phyloP scores from a whole-genome alignment of 208 protist genomes.

The Trypanosoma congolense region DNA sequence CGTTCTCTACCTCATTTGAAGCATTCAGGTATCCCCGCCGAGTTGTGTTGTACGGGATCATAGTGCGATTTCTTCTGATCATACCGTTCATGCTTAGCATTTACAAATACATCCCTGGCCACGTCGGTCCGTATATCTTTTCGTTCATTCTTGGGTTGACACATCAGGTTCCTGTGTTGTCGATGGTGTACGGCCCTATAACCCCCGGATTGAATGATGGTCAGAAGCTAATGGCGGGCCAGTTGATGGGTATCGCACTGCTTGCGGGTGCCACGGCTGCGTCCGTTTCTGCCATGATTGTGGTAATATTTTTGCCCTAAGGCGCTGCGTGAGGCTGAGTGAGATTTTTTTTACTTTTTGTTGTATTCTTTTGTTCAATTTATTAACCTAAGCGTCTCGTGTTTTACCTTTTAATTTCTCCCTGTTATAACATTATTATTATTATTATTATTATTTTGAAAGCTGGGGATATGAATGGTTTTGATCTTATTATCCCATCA shows the following conservation, averaged over 20 bases:
- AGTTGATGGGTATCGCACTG: slow-evolving; percentile 49
- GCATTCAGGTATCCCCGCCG: slow-evolving; percentile 38
- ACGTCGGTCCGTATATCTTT: slow-evolving; percentile 43
- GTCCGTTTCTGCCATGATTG: slow-evolving; percentile 13
- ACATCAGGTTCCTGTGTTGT: slow-evolving; percentile 45
- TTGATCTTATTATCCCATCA: too few species aligned
- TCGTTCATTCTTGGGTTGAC: slow-evolving; percentile 48
- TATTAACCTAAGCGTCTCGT: neutral
- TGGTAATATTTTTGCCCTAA: neutral
- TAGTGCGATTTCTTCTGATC: slow-evolving; percentile 43
- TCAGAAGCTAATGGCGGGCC: slow-evolving; percentile 55
- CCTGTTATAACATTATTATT: slow-evolving; percentile 8
- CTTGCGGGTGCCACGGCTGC: slow-evolving; percentile 38
- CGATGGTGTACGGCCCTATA: slow-evolving; percentile 44
- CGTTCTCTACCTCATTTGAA: slow-evolving; percentile 37
- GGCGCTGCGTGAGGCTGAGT: too few species aligned
- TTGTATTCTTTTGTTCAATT: neutral
- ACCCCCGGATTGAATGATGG: slow-evolving; percentile 27
- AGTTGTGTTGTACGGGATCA: slow-evolving; percentile 31
- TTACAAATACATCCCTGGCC: slow-evolving; percentile 50
- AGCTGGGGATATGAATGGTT: too few species aligned
- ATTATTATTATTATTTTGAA: slow-evolving; percentile 13
- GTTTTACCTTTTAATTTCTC: slow-evolving; percentile 10
- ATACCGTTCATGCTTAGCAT: slow-evolving; percentile 51
- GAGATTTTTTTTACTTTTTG: slow-evolving; percentile 9